Base-by-base conservation (phyloP, 441 rosid species). In the Populus hybrid region DNA sequence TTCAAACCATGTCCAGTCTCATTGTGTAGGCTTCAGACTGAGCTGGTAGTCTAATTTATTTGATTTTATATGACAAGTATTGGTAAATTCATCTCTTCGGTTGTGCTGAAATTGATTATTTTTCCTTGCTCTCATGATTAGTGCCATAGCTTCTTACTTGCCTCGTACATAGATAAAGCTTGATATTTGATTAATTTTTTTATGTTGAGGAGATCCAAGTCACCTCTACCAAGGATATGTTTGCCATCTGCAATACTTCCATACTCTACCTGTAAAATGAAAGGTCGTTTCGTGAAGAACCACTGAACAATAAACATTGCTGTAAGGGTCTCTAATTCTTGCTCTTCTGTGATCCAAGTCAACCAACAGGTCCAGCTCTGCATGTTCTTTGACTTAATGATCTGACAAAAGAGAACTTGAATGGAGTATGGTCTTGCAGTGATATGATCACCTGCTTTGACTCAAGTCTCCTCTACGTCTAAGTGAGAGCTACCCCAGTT, bases 41-140 rank as follows among this genome's bases (percentile, higher is more conserved):
- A 74, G 80, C 74, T 74, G 36, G 75, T 67, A 63, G 73, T 78
- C 71, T 76, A 50, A 42, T 73, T 80, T 20, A 26, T 79, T 76
- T n/a, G 64, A 50, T 72, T 45, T 53, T 31, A 38, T 29, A 38
- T 63, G 29, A 11, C 18, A 77, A 70, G 12, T 10, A 33, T 14
- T 16, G 9, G 23, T 40, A 20, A 35, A 16, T 38, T 7, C 8
- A 4, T 23, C 0, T 23, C 36, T 16, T 9, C 1, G 23, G 28
- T 12, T 64, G 35, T 64, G 36, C 70, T 23, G 76, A 36, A 11
- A 74, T 24, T 56, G 63, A 56, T 21, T 65, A 24, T n/a, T 35
- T 36, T 31, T 26, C 69, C 18, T 24, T 26, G 23, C 63, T 56
- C 23, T 6, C 63, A 56, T 56, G 23, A 56, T 56, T 18, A 56